Percentiles rank a stretch among this genome's conserved stretches.
phyloP scores from a whole-genome alignment of 2,329 filamentous ascomycete genomes.

The Bipolaris gigantea region DNA sequence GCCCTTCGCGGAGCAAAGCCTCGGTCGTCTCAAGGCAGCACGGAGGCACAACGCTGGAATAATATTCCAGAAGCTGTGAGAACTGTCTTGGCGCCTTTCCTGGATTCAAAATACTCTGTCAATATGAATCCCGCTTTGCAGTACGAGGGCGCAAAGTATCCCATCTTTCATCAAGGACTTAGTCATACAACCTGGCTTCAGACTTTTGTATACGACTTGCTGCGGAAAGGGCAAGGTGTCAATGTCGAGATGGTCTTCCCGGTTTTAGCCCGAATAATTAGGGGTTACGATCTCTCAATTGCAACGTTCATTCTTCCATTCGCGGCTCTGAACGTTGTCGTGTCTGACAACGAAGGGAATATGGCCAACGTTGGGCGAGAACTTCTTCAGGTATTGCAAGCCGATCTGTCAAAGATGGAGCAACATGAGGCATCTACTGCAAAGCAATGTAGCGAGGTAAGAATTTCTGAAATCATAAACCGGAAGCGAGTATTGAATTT shows the following conservation, averaged over 20 bases:
- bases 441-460: constrained; percentile 84
- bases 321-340: constrained; percentile 77
- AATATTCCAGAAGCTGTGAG: constrained; percentile 74
- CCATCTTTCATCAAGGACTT: constrained; percentile 70
- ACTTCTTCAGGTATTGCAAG: constrained; percentile 71
- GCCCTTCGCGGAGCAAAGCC: constrained; percentile 56
- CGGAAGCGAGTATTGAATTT: constrained; percentile 23
- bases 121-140: constrained; percentile 43
- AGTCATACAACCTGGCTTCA: constrained; percentile 82
- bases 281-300: constrained; percentile 82
- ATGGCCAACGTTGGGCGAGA: constrained; percentile 70
- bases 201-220: constrained; percentile 76
- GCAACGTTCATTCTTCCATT: constrained; percentile 89
- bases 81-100: constrained; percentile 83
- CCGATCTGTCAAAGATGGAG: constrained; percentile 56
- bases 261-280: constrained; percentile 78
- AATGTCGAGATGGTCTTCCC: constrained; percentile 79
- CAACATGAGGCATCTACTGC: constrained; percentile 72
- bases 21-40: constrained; percentile 56
- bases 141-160: constrained; percentile 58
- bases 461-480: constrained; percentile 21
- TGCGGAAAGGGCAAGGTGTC: constrained; percentile 73
- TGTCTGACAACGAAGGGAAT: constrained; percentile 69
- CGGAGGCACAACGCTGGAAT: constrained; percentile 74
- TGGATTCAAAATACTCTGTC: constrained; percentile 80